A percentile compares a stretch with the other conserved stretches of the same genome.
Evolutionary conservation across 192 early-diverging fungal genomes (phyloP).

Genomic region (Anaeromyces robustus): DNA sequence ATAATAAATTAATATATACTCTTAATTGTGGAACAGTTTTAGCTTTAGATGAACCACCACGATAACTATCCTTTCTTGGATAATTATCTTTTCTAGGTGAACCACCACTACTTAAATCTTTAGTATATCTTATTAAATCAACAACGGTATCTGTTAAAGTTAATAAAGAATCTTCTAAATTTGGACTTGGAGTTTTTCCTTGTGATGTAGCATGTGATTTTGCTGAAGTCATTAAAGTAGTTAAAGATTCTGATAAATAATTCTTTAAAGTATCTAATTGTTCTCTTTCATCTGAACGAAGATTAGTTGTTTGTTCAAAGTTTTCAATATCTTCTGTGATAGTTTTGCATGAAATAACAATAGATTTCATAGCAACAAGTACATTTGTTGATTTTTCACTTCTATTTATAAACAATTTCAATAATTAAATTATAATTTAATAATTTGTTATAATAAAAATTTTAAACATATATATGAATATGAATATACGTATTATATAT

Average conservation of each 20-base stretch:
- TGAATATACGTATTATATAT: too few species aligned
- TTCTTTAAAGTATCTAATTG: conserved; percentile 35
- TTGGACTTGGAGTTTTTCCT: neutral
- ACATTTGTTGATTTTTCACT: conserved; percentile 55
- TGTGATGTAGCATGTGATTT: conserved; percentile 50
- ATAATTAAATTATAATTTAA: too few species aligned
- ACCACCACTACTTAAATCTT: neutral
- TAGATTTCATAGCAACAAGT: conserved; percentile 65
- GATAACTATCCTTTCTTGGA: neutral
- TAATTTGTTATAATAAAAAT: too few species aligned
- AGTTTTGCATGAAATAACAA: conserved; percentile 65
- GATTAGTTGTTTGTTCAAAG: conserved; percentile 29
- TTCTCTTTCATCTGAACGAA: conserved; percentile 29
- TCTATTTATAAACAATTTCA: conserved; percentile 14
- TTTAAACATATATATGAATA: too few species aligned
- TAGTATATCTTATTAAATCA: neutral
- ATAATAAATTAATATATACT: neutral
- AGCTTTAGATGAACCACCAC: neutral
- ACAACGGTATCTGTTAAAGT: neutral
- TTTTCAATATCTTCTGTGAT: conserved; percentile 69
- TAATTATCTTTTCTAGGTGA: too few species aligned
- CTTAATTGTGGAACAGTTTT: neutral
- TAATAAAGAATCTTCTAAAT: neutral
- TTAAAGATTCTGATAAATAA: conserved; percentile 42
- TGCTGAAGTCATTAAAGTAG: conserved; percentile 52